Base-by-base conservation (phyloP, 2,329 filamentous ascomycete species). In the Coniochaeta hoffmannii region DNA sequence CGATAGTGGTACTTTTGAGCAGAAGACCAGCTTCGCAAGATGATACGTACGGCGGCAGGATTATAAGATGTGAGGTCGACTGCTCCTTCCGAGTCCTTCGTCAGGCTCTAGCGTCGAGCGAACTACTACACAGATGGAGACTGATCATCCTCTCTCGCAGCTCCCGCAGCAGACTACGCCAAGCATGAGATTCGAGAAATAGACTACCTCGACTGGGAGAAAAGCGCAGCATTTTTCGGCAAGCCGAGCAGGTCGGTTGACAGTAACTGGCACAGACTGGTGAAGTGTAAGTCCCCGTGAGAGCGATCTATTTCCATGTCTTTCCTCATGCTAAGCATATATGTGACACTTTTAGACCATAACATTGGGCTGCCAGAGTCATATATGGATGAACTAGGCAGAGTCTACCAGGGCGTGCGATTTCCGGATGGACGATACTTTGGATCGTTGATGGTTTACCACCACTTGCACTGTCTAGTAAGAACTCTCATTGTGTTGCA, bases 381-480 rank as follows among this genome's bases (percentile, higher is more conserved):
- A 2, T 55, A 34, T 22, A 51, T 55, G 30, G 12, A 41, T 19
- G 22, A 51, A 17, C 10, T 55, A 35, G 44, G 44, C 8, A 44
- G 53, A 17, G 19, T 28, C 1, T 24, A 55, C 15, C 41, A 55
- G 32, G 32, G 28, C 11, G 53, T 55, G 10, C 19, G 26, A 17
- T 55, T 55, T 19, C 53, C 53, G 19, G 53, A 55, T n/a, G 53
- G 53, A 17, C 41, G 53, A 30, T 55, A 55, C 15, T 55, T 36
- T 38, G 53, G 53, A 8, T 55, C 53, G 3, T 35, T 55, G 53
- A 55, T 55, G 53, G 53, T 36, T 2, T 55, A 50, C 24, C 53
- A 55, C 26, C 53, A 55, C n/a, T 10, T 55, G 2, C 53, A 55
- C 24, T 55, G 53, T 31, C 46, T 55, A 10, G 53, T 55, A 36